Percentiles rank a stretch among this genome's conserved stretches.
Evolutionary conservation across 495 filamentous ascomycete species (phyloP).

Genomic region (Elasticomyces elasticus): DNA sequence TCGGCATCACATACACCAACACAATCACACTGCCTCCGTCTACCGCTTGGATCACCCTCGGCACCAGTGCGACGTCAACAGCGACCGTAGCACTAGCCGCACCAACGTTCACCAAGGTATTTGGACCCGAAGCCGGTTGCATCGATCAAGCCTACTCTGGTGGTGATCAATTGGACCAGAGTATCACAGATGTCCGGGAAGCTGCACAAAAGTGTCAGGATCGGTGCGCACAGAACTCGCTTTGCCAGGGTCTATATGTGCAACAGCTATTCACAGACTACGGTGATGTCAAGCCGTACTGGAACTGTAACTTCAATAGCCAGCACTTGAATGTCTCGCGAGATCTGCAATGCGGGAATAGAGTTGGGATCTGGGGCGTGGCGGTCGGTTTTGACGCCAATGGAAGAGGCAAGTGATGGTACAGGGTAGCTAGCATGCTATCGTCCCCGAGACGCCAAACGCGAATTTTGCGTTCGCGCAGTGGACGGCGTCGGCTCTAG

Average conservation of each 20-base stretch:
- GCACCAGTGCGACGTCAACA: neutral
- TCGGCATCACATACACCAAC: neutral
- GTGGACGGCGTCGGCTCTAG: too few relatives aligned
- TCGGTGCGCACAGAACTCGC: neutral
- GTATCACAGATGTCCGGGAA: neutral
- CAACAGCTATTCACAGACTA: neutral
- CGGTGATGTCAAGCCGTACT: neutral
- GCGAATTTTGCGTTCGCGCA: too few relatives aligned
- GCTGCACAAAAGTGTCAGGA: conserved; percentile 2
- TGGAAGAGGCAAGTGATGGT: neutral
- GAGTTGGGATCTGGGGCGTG: neutral
- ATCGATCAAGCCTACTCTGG: neutral
- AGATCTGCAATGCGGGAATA: conserved; percentile 3
- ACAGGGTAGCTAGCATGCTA: too few relatives aligned
- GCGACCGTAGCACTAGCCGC: neutral
- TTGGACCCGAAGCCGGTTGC: conserved; percentile 3
- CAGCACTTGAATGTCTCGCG: neutral
- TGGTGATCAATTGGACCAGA: neutral
- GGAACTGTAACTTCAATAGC: neutral
- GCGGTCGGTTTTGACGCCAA: conserved; percentile 5
- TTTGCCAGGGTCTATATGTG: conserved; percentile 1
- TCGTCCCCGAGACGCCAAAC: too few relatives aligned
- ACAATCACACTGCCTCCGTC: neutral
- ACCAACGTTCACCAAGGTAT: conserved; percentile 6
- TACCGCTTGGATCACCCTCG: neutral